Conservation (phyloP, 2,329 filamentous ascomycete species). For the Colletotrichum somersetense region DNA sequence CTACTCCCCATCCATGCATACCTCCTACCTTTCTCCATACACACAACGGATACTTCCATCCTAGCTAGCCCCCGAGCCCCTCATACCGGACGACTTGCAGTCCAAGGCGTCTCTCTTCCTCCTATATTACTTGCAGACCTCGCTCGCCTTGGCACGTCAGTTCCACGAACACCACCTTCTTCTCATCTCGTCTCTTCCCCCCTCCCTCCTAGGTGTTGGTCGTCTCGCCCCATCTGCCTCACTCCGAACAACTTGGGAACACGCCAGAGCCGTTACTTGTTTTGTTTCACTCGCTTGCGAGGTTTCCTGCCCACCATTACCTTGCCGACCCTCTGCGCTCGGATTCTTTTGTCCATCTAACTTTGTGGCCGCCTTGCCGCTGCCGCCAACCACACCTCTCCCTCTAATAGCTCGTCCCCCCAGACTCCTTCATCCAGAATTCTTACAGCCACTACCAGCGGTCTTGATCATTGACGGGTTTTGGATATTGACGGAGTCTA, state of each 20-base stretch:
- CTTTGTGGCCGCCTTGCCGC: conserved; percentile 8
- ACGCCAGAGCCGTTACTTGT: conserved; percentile 37
- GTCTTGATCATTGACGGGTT: background rate
- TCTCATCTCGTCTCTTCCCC: conserved; percentile 7
- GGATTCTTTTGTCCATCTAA: conserved; percentile 19
- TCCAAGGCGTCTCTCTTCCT: background rate
- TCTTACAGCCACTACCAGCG: background rate
- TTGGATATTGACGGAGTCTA: background rate
- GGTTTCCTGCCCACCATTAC: conserved; percentile 26
- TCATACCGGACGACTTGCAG: conserved; percentile 8
- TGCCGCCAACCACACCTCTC: conserved; percentile 2
- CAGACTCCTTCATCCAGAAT: conserved; percentile 20
- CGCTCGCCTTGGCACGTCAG: conserved; percentile 37
- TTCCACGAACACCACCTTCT: conserved; percentile 13
- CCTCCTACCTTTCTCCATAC: background rate
- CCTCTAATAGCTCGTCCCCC: conserved; percentile 34
- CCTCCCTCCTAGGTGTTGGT: conserved; percentile 9
- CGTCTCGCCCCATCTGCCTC: conserved; percentile 28
- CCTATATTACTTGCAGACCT: conserved; percentile 28
- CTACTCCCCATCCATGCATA: background rate
- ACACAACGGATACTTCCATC: conserved; percentile 5
- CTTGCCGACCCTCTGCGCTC: conserved; percentile 11
- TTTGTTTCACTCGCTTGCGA: conserved; percentile 40
- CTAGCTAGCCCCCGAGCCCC: background rate
- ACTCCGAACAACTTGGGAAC: conserved; percentile 22